Evolutionary conservation across 2,329 filamentous ascomycete genomes (phyloP).

Genomic region (Acrocalymma vagum): DNA sequence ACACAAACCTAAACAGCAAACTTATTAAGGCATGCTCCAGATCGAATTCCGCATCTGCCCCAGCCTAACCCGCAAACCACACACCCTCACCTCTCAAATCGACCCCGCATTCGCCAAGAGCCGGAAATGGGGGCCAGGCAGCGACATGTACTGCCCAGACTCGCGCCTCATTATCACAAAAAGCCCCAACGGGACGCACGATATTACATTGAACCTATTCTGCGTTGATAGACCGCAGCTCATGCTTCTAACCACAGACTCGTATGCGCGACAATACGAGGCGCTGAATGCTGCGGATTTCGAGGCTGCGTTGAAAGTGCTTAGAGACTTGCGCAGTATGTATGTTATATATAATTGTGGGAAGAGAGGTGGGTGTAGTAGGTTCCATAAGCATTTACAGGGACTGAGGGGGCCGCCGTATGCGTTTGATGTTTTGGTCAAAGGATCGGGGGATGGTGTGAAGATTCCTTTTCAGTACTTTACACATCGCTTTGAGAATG

Average conservation of each 20-base stretch:
- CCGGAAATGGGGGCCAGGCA: slow-evolving; percentile 41
- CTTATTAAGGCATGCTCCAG: too few relatives aligned
- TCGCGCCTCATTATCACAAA: slow-evolving; percentile 52
- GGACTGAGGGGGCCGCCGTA: slow-evolving; percentile 45
- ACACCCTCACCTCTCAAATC: slow-evolving; percentile 27
- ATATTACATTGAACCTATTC: slow-evolving; percentile 60
- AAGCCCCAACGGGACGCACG: slow-evolving; percentile 54
- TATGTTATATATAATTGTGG: slow-evolving; percentile 60
- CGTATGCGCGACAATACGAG: slow-evolving; percentile 57
- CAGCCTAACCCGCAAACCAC: slow-evolving; percentile 39
- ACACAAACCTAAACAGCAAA: slow-evolving; percentile 5
- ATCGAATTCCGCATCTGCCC: slow-evolving; percentile 44
- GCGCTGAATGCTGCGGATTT: slow-evolving; percentile 52
- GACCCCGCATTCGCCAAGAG: slow-evolving; percentile 23
- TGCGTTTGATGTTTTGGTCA: slow-evolving; percentile 34
- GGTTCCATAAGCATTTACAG: slow-evolving; percentile 62
- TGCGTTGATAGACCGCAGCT: slow-evolving; percentile 58
- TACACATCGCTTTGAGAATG: slow-evolving; percentile 34
- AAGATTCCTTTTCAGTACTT: slow-evolving; percentile 50
- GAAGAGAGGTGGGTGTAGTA: slow-evolving; percentile 54
- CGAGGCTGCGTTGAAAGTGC: slow-evolving; percentile 44
- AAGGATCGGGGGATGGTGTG: slow-evolving; percentile 22
- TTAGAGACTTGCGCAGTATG: slow-evolving; percentile 39
- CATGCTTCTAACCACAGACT: slow-evolving; percentile 58
- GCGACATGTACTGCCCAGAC: slow-evolving; percentile 54